Conservation (phyloP, 192 early-diverging fungal genomes). For the Rhizophlyctis rosea region DNA sequence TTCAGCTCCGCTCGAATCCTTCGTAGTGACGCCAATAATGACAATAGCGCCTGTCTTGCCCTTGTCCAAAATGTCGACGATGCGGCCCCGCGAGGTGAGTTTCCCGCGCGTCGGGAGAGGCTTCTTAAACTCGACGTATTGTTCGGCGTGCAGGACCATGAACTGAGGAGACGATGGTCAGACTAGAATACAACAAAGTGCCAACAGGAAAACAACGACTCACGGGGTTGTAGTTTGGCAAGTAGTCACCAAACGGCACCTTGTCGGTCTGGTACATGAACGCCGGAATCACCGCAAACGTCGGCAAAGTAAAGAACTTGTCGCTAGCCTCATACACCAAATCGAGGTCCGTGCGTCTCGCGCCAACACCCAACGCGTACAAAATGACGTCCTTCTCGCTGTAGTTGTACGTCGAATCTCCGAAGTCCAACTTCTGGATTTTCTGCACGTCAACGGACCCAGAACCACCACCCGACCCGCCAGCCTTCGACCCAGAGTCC, state of each 20-base stretch:
- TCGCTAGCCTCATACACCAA: conserved; percentile 92
- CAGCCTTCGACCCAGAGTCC: conserved; percentile 36
- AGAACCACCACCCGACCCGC: too few relatives aligned
- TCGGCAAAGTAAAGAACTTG: conserved; percentile 83
- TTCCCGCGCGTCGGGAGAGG: conserved; percentile 82
- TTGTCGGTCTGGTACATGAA: conserved; percentile 71
- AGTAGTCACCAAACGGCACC: conserved; percentile 68
- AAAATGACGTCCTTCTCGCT: conserved; percentile 86
- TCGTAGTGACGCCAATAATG: conserved; percentile 77
- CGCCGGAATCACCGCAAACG: conserved; percentile 85
- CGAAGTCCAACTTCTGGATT: neutral
- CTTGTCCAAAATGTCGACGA: conserved; percentile 97
- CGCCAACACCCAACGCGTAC: conserved; percentile 94
- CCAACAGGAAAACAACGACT: conserved; percentile 4
- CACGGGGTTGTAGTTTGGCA: conserved; percentile 75
- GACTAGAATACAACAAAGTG: conserved; percentile 4
- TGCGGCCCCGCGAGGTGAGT: conserved; percentile 68
- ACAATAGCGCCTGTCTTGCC: conserved; percentile 89
- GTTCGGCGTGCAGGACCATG: conserved; percentile 99
- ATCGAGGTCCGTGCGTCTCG: conserved; percentile 77
- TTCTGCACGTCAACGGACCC: too few relatives aligned
- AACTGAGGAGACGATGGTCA: conserved; percentile 43
- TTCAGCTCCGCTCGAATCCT: conserved; percentile 69
- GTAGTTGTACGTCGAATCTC: conserved; percentile 71
- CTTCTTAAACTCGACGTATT: conserved; percentile 85